phyloP scores from a whole-genome alignment of 371 early-diverging fungal genomes.

The Mortierella sp. region DNA sequence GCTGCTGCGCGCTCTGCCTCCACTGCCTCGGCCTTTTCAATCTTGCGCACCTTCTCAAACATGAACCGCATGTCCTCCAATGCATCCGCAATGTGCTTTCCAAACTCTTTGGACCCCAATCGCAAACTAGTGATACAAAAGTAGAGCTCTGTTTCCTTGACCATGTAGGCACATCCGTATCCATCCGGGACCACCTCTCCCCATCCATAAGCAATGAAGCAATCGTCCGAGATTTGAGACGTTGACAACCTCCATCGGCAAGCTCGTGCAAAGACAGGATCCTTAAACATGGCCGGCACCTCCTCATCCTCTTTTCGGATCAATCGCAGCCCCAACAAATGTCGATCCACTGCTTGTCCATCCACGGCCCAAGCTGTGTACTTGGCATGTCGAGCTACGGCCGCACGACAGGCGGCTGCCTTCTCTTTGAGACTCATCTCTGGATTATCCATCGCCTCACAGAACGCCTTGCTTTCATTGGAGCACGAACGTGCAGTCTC shows the following conservation, averaged over 20 bases:
- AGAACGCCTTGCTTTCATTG: conserved; percentile 79
- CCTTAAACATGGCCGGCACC: conserved; percentile 82
- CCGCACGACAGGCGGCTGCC: conserved; percentile 73
- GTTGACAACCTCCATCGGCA: conserved; percentile 93
- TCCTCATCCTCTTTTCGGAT: conserved; percentile 71
- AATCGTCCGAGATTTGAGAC: conserved; percentile 89
- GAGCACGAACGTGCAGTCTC: conserved; percentile 89
- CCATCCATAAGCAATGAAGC: conserved; percentile 94
- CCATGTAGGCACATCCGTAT: conserved; percentile 93
- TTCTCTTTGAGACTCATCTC: conserved; percentile 59
- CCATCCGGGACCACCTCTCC: conserved; percentile 94
- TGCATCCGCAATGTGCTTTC: conserved; percentile 68
- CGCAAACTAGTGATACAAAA: conserved; percentile 78
- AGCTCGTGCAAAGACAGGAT: conserved; percentile 82
- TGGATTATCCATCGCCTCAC: conserved; percentile 85
- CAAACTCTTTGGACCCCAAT: conserved; percentile 65
- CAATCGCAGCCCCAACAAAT: conserved; percentile 74
- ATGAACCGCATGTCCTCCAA: conserved; percentile 76
- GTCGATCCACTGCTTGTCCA: conserved; percentile 91
- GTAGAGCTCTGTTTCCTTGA: conserved; percentile 82
- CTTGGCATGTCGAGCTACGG: conserved; percentile 79
- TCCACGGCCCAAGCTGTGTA: conserved; percentile 88
- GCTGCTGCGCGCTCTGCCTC: conserved; percentile 36
- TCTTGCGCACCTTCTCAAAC: conserved; percentile 54
- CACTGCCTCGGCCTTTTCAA: conserved; percentile 52